Conservation (phyloP, 75 land plant genomes). For the Larix kaempferi region DNA sequence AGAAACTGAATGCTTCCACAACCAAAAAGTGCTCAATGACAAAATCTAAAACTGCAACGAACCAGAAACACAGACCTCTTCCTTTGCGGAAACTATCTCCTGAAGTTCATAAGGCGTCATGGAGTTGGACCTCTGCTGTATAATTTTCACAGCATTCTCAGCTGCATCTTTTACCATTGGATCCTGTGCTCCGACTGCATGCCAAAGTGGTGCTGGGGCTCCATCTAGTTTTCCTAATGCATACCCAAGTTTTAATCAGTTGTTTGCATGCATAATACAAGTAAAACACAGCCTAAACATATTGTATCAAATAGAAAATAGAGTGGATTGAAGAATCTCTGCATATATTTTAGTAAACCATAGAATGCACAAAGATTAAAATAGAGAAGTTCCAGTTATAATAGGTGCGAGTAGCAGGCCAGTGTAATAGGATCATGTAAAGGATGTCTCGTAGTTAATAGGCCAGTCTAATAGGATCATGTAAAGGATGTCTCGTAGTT, state of each 20-base stretch:
- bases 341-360: no score
- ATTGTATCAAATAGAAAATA: no score
- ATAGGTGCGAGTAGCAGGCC: no score
- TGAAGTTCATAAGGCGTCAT: constrained; percentile 37
- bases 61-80: constrained; percentile 22
- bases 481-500: no score
- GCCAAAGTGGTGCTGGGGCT: constrained; percentile 13
- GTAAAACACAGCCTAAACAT: background rate
- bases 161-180: constrained; percentile 44
- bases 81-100: constrained; percentile 33
- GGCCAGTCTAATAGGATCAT: no score
- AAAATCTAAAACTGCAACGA: background rate
- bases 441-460: no score
- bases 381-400: no score
- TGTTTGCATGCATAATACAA: background rate
- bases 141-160: constrained; percentile 21
- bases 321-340: background rate
- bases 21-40: background rate
- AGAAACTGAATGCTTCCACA: background rate
- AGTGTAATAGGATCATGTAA: no score
- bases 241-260: background rate
- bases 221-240: constrained; percentile 15
- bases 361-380: no score
- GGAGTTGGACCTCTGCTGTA: constrained; percentile 48
- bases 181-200: constrained; percentile 26